Evolutionary conservation across 176 grass and related monocot genomes (phyloP), one percentile per base, ranked within the genome.

Genomic region (Hsuehochloa calcarea): DNA sequence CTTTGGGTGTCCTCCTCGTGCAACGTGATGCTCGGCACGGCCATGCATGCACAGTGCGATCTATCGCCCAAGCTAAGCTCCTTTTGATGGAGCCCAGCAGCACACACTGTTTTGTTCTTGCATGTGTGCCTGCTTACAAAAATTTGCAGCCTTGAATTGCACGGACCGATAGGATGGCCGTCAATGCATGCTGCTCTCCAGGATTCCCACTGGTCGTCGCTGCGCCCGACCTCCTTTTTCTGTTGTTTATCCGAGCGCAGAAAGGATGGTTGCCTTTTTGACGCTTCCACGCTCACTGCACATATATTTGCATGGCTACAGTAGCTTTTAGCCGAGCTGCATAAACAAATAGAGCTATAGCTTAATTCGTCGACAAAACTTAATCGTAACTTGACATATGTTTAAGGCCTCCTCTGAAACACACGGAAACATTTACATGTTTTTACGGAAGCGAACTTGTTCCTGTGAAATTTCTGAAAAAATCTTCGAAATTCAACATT

Each of bases 221-320:
- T 55, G 4, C 31, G 29, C 31, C 54, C 55, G 74, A 43, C 50
- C 45, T 6, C 54, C 15, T 27, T 25, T 15, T 29, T 54, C 15
- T 5, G 51, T 81, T 64, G 41, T 84, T 74, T 74, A 84, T 9
- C 56, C 2, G 43, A 29, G 22, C 78, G 52, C 69, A 64, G 43
- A 84, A 82, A 82, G 67, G 66, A 39, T 68, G 80, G 51, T 52
- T 14, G 38, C 80, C 69, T 71, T 82, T 82, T 50, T 50, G 4
- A 50, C 1, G 14, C 47, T 50, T 50, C 47, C 47, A 16, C 14
- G 47, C 45, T 46, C 29, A 6, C 38, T 39, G 4, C 38, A 43
- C 10, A 43, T 10, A 43, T 43, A 43, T 43, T 43, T 43, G 41
- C 8, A 43, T 43, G 41, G 10, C 0, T 39, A 6, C 38, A 39